Base-by-base conservation (phyloP, 2,329 filamentous ascomycete genomes). In the Pseudogymnoascus sp. region DNA sequence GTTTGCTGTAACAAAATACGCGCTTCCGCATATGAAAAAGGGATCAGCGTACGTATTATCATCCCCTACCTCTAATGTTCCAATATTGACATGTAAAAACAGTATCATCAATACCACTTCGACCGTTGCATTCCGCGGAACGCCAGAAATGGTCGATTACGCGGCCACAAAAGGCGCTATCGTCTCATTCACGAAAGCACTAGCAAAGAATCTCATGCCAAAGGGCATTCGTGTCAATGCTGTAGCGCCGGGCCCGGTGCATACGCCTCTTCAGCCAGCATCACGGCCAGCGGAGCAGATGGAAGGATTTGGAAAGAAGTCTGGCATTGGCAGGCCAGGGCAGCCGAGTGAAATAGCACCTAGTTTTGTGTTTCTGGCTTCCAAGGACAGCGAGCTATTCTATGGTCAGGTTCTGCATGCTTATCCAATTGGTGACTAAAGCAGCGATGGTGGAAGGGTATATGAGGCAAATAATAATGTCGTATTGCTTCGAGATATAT, bases 291-390 rank as follows among this genome's bases (percentile, higher is more conserved):
- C 45, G n/a, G 45, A 55, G 27, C 45, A 55, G 27, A 55, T 55
- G 45, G 45, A 33, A 55, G 45, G 45, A 2, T 55, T 55, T 33
- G 45, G 45, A 33, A 55, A 55, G 45, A 33, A 55, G 27, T 55
- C 45, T 31, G 45, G 88, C 0, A 90, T 92, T 77, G 88, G 88
- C 5, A 79, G 89, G n/a, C 87, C 88, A 0, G 86, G 82, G 2
- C 89, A 92, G 74, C 89, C 88, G 1, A 89, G 85, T 62, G 89
- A 93, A 77, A 87, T 92, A 65, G 89, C 87, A 1, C 86, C 87
- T 0, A 89, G 86, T 68, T 87, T 90, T 58, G 88, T 92, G 1
- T 93, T 93, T 74, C 76, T 93, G 65, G 89, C 89, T 0, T 87
- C 84, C 52, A 78, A 80, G 63, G 89, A 92, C 70, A 89, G 86